These are phyloP conservation scores for Hyaloperonospora arabidopsidis DNA, from an alignment of 352 stramenopile species.

Conservation along the genomic window DNA sequence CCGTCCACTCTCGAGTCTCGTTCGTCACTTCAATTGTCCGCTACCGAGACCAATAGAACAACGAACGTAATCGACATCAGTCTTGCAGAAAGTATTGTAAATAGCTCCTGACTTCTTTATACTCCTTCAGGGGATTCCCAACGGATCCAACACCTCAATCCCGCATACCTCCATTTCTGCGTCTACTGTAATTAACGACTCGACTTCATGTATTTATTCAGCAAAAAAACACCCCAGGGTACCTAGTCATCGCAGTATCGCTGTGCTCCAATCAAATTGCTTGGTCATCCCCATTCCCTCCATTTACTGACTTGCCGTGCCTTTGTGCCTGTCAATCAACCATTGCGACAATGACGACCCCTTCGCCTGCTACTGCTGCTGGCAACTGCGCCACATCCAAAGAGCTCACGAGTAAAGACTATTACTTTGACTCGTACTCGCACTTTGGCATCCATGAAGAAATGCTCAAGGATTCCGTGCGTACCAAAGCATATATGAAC, in stretches of 20 bases:
- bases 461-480: slow-evolving; percentile 97
- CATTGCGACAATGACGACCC: slow-evolving; percentile 44
- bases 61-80: too few relatives aligned
- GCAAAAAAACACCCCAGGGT: too few relatives aligned
- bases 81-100: too few relatives aligned
- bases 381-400: slow-evolving; percentile 16
- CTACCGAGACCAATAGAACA: too few relatives aligned
- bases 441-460: slow-evolving; percentile 98
- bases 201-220: too few relatives aligned
- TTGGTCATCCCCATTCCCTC: slow-evolving; percentile 6
- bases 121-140: too few relatives aligned
- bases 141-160: too few relatives aligned
- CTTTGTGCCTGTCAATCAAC: background rate
- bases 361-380: slow-evolving; percentile 16
- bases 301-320: slow-evolving; percentile 6
- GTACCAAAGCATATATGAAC: slow-evolving; percentile 96
- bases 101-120: too few relatives aligned
- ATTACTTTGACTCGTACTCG: slow-evolving; percentile 98
- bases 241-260: background rate
- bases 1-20: too few relatives aligned
- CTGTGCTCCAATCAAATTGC: slow-evolving; percentile 25
- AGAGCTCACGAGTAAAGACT: slow-evolving; percentile 90
- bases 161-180: too few relatives aligned
- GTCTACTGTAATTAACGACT: too few relatives aligned
- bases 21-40: too few relatives aligned